phyloP scores from a whole-genome alignment of 2,329 filamentous ascomycete species.

The Pyrenophora tritici-repentis region DNA sequence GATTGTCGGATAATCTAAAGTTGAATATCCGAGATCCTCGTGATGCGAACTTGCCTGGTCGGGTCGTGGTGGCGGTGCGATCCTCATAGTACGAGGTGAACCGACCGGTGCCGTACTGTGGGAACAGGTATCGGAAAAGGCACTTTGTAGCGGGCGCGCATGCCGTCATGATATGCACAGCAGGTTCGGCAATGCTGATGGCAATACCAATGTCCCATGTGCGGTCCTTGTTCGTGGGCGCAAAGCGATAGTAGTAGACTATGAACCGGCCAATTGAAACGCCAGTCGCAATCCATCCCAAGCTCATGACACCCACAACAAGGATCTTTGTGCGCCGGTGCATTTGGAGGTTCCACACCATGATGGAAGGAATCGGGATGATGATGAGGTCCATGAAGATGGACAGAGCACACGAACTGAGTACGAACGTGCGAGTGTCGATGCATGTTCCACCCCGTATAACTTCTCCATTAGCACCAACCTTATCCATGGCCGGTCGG shows the following conservation, averaged over 20 bases:
- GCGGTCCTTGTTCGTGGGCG: conserved; percentile 39
- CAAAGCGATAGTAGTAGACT: conserved; percentile 48
- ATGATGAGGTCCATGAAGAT: conserved; percentile 49
- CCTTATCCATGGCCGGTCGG: conserved; percentile 37
- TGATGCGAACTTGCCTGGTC: conserved; percentile 15
- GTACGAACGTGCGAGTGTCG: conserved; percentile 40
- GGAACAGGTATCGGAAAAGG: conserved; percentile 46
- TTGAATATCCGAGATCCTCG: conserved; percentile 13
- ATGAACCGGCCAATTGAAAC: conserved; percentile 47
- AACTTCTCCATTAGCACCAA: conserved; percentile 32
- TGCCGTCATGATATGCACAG: conserved; percentile 58
- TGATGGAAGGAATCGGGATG: conserved; percentile 49
- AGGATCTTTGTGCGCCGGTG: conserved; percentile 43
- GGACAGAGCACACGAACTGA: conserved; percentile 40
- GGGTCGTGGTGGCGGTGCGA: background rate
- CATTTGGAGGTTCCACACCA: conserved; percentile 53
- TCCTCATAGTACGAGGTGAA: conserved; percentile 21
- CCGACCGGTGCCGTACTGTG: conserved; percentile 35
- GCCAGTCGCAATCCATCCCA: conserved; percentile 44
- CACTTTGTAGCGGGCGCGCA: conserved; percentile 60
- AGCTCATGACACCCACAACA: conserved; percentile 40
- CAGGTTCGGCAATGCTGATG: conserved; percentile 48
- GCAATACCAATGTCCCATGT: conserved; percentile 46
- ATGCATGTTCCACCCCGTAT: conserved; percentile 42
- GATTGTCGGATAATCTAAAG: conserved; percentile 13